Evolutionary conservation across 768 basidiomycete species (phyloP).

Genomic region (Auricularia cornea): DNA sequence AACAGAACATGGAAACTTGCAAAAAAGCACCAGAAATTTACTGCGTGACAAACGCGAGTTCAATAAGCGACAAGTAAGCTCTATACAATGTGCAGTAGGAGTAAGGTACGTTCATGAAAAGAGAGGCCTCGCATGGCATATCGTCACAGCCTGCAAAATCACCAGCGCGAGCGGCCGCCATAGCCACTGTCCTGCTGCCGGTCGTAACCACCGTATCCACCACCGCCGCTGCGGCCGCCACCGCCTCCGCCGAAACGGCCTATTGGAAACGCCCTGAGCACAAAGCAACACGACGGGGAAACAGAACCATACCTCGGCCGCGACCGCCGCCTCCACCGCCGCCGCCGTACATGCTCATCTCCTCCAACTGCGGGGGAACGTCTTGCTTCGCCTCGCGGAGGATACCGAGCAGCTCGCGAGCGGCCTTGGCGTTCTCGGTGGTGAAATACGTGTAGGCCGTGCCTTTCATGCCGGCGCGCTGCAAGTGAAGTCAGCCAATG

Average conservation of each 20-base stretch:
- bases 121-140: not conserved
- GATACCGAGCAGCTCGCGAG: constrained; percentile 83
- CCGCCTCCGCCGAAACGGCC: constrained; percentile 52
- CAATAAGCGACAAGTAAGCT: not conserved
- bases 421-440: constrained; percentile 89
- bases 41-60: not conserved
- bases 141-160: not conserved
- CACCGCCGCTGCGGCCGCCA: constrained; percentile 22
- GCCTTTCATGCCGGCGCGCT: constrained; percentile 90
- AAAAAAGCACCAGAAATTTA: not conserved
- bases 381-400: constrained; percentile 78
- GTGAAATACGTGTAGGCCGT: constrained; percentile 95
- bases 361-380: constrained; percentile 83
- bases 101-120: not conserved
- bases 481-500: constrained; percentile 13
- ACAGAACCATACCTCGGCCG: constrained; percentile 15
- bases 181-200: constrained; percentile 21
- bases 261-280: constrained; percentile 19
- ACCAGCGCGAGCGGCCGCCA: not conserved
- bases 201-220: constrained; percentile 17
- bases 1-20: not conserved
- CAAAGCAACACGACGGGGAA: not conserved
- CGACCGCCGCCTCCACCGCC: constrained; percentile 69
- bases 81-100: not conserved
- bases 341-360: constrained; percentile 84